A percentile compares a stretch with the other conserved stretches of the same genome.
phyloP scores from a whole-genome alignment of 495 filamentous ascomycete species.

The Neurospora sp. region DNA sequence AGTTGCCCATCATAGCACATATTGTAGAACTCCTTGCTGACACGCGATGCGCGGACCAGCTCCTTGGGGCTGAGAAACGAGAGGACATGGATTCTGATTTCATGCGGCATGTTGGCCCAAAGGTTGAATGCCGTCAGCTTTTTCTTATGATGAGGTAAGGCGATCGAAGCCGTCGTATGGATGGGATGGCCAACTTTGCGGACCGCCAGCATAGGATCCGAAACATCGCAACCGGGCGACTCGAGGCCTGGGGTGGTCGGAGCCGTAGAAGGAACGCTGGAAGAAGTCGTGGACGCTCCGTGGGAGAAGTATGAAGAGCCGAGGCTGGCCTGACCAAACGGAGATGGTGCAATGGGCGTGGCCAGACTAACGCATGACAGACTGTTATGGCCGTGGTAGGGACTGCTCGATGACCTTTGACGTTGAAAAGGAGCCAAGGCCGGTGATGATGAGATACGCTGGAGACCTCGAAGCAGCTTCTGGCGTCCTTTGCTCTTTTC shows the following conservation, averaged over 20 bases:
- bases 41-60: conserved; percentile 67
- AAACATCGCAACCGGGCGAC: conserved; percentile 21
- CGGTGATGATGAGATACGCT: conserved; percentile 82
- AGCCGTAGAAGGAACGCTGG: conserved; percentile 54
- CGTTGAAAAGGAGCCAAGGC: conserved; percentile 57
- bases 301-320: conserved; percentile 51
- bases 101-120: conserved; percentile 71
- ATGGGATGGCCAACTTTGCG: conserved; percentile 24
- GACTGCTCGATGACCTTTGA: conserved; percentile 56
- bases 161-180: conserved; percentile 38
- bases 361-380: conserved; percentile 81
- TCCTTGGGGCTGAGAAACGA: conserved; percentile 69
- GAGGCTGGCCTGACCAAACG: conserved; percentile 37
- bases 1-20: conserved; percentile 95
- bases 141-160: conserved; percentile 49
- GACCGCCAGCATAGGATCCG: conserved; percentile 24
- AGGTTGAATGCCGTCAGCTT: conserved; percentile 52
- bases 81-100: conserved; percentile 73
- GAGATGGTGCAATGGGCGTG: conserved; percentile 38
- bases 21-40: conserved; percentile 71
- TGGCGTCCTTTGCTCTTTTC: conserved; percentile 64
- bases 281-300: conserved; percentile 46
- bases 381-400: conserved; percentile 41
- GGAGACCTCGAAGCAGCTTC: conserved; percentile 65
- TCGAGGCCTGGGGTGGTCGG: conserved; percentile 41